Evolutionary conservation across 2,329 filamentous ascomycete species (phyloP).

Genomic region (Lecanicillium sp.): DNA sequence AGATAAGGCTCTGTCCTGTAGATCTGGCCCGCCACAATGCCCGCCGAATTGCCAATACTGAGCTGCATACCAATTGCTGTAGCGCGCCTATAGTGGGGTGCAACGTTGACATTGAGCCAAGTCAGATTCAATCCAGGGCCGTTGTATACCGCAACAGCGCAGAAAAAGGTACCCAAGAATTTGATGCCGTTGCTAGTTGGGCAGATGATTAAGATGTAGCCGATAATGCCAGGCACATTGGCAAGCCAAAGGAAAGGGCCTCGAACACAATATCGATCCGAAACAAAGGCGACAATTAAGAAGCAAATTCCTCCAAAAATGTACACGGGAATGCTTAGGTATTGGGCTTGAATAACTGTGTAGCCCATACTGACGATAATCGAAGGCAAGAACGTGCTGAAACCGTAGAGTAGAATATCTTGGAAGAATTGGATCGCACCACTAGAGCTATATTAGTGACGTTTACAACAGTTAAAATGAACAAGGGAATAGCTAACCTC

Average conservation of each 20-base stretch:
- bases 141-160: constrained; percentile 37
- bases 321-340: constrained; percentile 49
- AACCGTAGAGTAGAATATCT: constrained; percentile 46
- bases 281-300: constrained; percentile 34
- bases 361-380: constrained; percentile 47
- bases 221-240: constrained; percentile 39
- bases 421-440: constrained; percentile 42
- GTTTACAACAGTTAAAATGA: neutral
- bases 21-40: constrained; percentile 32
- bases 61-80: constrained; percentile 37
- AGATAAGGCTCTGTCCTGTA: constrained; percentile 24
- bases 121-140: constrained; percentile 37
- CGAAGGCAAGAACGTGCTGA: constrained; percentile 48
- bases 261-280: constrained; percentile 30
- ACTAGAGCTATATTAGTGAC: constrained; percentile 8
- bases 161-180: constrained; percentile 41
- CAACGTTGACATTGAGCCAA: constrained; percentile 37
- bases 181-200: constrained; percentile 39
- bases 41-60: constrained; percentile 36
- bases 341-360: constrained; percentile 39
- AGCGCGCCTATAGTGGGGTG: constrained; percentile 36
- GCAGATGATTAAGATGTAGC: constrained; percentile 38
- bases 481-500: constrained; percentile 22
- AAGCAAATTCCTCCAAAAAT: constrained; percentile 38
- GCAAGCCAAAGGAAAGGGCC: constrained; percentile 46